These are phyloP conservation scores for Coemansia sp. DNA, from an alignment of 192 early-diverging fungal genomes.

Conservation along the genomic window DNA sequence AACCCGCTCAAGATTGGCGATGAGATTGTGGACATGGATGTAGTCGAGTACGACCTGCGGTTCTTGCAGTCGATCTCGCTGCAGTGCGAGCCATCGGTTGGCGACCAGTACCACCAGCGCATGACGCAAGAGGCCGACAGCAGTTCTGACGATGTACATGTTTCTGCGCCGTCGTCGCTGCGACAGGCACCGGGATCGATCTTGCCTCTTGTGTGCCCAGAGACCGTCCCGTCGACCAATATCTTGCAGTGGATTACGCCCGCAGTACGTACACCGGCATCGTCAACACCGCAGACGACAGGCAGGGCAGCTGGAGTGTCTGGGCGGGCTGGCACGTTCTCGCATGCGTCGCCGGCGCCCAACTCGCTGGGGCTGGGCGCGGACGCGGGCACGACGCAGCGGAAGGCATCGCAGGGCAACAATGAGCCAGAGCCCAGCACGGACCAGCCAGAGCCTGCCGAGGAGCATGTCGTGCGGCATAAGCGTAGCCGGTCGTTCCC, in stretches of 20 bases:
- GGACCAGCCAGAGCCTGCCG: not conserved
- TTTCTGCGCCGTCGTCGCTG: slow-evolving; percentile 15
- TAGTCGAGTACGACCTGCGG: slow-evolving; percentile 43
- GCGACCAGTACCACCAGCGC: slow-evolving; percentile 43
- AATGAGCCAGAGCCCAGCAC: slow-evolving; percentile 1
- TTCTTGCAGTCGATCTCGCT: slow-evolving; percentile 42
- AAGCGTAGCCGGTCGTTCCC: slow-evolving; percentile 49
- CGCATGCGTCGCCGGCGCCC: slow-evolving; percentile 11
- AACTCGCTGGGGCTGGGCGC: not conserved
- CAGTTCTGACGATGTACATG: slow-evolving; percentile 15
- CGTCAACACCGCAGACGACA: slow-evolving; percentile 7
- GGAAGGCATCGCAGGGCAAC: slow-evolving; percentile 6
- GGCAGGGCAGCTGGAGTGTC: slow-evolving; percentile 10
- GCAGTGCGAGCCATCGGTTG: slow-evolving; percentile 43
- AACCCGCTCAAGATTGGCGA: slow-evolving; percentile 47
- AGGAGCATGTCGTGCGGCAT: slow-evolving; percentile 16
- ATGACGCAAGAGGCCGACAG: slow-evolving; percentile 5
- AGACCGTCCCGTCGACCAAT: slow-evolving; percentile 46
- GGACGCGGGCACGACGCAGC: not conserved
- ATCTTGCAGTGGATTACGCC: slow-evolving; percentile 50
- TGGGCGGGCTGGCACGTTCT: slow-evolving; percentile 40
- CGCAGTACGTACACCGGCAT: slow-evolving; percentile 20
- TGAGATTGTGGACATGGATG: slow-evolving; percentile 37
- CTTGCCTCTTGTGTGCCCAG: slow-evolving; percentile 50
- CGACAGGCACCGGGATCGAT: slow-evolving; percentile 46